phyloP scores from a whole-genome alignment of 108 stramenopile species.

The Tribonema minus region DNA sequence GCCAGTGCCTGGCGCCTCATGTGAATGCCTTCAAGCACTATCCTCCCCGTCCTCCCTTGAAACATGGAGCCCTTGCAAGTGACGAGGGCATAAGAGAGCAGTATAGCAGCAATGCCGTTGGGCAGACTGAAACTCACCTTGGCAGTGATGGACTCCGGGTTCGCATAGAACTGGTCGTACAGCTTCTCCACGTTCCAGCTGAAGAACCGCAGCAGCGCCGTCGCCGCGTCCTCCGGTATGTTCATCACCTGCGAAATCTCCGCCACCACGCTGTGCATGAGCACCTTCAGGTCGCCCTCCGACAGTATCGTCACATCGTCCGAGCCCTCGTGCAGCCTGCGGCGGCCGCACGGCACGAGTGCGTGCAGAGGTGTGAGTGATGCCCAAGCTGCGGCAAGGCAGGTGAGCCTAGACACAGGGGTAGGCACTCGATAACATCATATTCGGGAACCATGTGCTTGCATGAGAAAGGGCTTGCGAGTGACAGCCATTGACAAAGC shows the following conservation, averaged over 20 bases:
- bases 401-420: no score
- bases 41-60: no score
- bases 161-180: conserved; percentile 70
- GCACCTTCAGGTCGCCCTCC: conserved; percentile 36
- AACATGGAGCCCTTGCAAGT: background rate
- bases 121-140: conserved; percentile 64
- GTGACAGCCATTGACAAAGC: no score
- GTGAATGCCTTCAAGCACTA: no score
- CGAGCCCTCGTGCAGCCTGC: background rate
- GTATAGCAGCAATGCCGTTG: background rate
- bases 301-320: conserved; percentile 16
- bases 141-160: conserved; percentile 64
- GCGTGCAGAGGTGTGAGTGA: no score
- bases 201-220: conserved; percentile 75
- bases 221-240: conserved; percentile 65
- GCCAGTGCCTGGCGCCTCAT: background rate
- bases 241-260: conserved; percentile 58
- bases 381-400: no score
- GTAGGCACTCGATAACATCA: no score
- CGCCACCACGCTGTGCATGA: conserved; percentile 42
- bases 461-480: no score
- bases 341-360: no score
- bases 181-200: conserved; percentile 88
- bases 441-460: no score
- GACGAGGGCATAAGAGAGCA: background rate